Percentiles rank a stretch among this genome's conserved stretches.
Conservation (phyloP, 352 stramenopile species). For the Blastocystis sp. region DNA sequence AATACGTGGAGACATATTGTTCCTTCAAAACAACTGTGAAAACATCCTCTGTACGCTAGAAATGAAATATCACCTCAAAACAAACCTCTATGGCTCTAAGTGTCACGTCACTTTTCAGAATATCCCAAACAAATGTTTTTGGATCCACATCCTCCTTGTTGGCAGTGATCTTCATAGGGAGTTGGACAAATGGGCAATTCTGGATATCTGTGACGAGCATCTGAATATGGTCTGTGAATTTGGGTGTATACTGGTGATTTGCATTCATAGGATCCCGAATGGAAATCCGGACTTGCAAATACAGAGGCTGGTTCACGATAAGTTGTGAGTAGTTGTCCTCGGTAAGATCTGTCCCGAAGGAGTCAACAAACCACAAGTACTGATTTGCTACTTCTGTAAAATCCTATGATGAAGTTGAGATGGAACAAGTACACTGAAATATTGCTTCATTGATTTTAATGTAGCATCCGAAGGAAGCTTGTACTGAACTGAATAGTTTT, state of each 20-base stretch:
- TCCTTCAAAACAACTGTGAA: neutral
- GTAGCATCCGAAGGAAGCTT: neutral
- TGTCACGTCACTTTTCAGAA: neutral
- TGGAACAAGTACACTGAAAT: neutral
- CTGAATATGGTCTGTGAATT: neutral
- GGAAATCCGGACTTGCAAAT: neutral
- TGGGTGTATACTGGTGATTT: neutral
- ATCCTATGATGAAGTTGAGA: neutral
- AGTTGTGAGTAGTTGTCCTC: too few relatives aligned
- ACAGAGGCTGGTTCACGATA: neutral
- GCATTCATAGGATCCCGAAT: neutral
- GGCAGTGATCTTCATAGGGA: neutral
- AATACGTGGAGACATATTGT: neutral
- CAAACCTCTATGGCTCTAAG: neutral
- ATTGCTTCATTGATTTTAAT: neutral
- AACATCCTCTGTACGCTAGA: neutral
- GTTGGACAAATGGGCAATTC: slow-evolving; percentile 44
- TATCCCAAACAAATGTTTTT: neutral
- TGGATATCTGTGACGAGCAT: slow-evolving; percentile 32
- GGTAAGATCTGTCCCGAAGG: too few relatives aligned
- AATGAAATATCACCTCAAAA: neutral
- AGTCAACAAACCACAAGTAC: too few relatives aligned
- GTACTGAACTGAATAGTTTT: neutral
- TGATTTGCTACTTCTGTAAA: too few relatives aligned
- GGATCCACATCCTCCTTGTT: slow-evolving; percentile 2